Evolutionary conservation across 169 alveolate species (phyloP), one percentile per base, ranked within the genome.

Genomic region (Eimeria praecox): DNA sequence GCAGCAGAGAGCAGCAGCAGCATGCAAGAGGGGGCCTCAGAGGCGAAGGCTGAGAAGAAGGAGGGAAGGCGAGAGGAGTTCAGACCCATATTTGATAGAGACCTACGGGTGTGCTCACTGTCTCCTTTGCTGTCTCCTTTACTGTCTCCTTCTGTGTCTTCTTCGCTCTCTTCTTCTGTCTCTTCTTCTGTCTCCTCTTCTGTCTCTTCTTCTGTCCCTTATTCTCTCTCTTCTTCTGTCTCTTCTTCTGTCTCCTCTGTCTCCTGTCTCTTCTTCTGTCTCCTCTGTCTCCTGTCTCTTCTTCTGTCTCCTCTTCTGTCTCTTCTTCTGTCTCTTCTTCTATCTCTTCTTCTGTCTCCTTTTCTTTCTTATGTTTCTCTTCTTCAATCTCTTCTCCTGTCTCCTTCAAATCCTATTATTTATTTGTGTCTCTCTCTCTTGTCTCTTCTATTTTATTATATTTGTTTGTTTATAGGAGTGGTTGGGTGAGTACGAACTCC

Each of bases 401-500:
- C 69, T 22, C 69, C n/a, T 4, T 22, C 30, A n/a, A n/a, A n/a
- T n/a, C n/a, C n/a, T n/a, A n/a, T n/a, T n/a, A n/a, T 59, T 22
- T 22, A 59, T 5, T 8, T 5, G 56, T 12, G 12, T 49, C 56
- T 49, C 20, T 22, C 69, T 59, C 69, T 59, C 22, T 12, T 59
- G 69, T 59, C 69, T 59, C 69, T n/a, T 4, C 22, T 12, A 18
- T 0, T 59, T 59, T 59, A 9, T 0, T 59, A 3, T 20, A n/a
- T 20, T 22, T 22, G 0, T 59, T 4, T 59, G 78, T 44, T 14
- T 66, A 8, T 18, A 94, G 77, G 96, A 95, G 49, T 49, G 40
- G 88, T 46, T 78, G 69, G 92, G 93, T 44, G 59, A 66, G 73
- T 59, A 86, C 75, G 96, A 95, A 46, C 90, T 90, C 64, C 96